Base-by-base conservation (phyloP, 2,329 filamentous ascomycete species). In the Thielaviopsis ethacetica region DNA sequence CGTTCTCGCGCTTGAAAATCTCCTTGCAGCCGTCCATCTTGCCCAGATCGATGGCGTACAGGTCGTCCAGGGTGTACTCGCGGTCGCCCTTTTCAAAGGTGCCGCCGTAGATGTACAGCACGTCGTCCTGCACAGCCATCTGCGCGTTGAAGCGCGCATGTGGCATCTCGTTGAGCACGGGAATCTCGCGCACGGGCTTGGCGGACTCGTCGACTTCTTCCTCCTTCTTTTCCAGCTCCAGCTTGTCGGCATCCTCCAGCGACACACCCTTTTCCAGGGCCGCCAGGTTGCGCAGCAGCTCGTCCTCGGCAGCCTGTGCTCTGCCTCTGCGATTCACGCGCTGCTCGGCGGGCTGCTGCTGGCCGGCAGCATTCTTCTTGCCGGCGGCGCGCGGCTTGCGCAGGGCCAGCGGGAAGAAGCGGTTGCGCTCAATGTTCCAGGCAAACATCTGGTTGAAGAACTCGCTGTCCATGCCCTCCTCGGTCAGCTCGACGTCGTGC, bases 391-490 rank as follows among this genome's bases (percentile, higher is more conserved):
- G 83, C 1, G 88, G 81, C 65, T 89, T 88, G 57, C 91, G 79
- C 53, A 97, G 74, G 10, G 76, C 75, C 52, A 97, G 76, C 1
- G 86, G 88, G 75, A 97, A 96, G 73, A 95, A 97, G 9, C 93
- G 80, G 68, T 98, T 98, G 61, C 91, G 82, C 66, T 97, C 93
- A 63, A 95, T 83, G 67, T 95, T 96, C 88, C 91, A 97, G 5
- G 91, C 87, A 66, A 87, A 94, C 24, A 97, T 72, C 59, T 84
- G 81, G 66, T 96, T 91, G 74, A 97, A 98, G 72, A 98, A 98
- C 69, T 96, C 91, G 67, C 88, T 95, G 58, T 98, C 91, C 64
- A 98, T 95, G 3, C 88, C 90, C 69, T 98, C 93, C 68, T 95
- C 91, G 63, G 82, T 91, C 68, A 91, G 81, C 69, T 95, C 89